Evolutionary conservation across 257 asterid species (phyloP).

Genomic region (Solanum appendiculatum): DNA sequence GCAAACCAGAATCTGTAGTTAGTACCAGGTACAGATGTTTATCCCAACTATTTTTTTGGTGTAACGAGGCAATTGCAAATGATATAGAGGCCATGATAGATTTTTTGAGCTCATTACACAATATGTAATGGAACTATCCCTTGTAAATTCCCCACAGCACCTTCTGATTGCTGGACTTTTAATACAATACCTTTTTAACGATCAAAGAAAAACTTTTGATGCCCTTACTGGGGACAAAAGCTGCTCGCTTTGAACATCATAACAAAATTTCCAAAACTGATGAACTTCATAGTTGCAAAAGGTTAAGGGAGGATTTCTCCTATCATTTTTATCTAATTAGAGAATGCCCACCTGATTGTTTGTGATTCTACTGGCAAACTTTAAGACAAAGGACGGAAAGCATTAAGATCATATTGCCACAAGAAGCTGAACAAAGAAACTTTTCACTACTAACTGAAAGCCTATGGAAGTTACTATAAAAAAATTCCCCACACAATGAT

Average conservation of each 20-base stretch:
- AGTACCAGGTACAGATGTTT: background rate
- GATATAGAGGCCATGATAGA: background rate
- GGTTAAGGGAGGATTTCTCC: background rate
- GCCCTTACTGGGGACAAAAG: background rate
- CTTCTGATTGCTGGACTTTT: background rate
- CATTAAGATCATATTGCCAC: background rate
- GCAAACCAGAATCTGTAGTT: background rate
- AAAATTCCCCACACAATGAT: background rate
- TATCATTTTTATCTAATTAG: background rate
- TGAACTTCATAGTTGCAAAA: background rate
- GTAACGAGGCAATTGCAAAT: background rate
- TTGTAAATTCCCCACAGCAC: background rate
- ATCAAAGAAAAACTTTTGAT: background rate
- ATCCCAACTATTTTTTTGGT: background rate
- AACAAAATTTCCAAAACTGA: background rate
- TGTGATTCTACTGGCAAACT: background rate
- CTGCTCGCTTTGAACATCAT: background rate
- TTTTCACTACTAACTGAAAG: background rate
- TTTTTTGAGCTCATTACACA: background rate
- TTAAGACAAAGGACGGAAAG: background rate
- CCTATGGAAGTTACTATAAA: background rate
- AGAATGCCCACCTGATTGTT: background rate
- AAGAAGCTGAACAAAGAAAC: background rate
- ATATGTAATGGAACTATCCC: background rate
- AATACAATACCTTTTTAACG: background rate